Evolutionary conservation across 108 stramenopile genomes (phyloP).

Genomic region (Aurantiochytrium sp.): DNA sequence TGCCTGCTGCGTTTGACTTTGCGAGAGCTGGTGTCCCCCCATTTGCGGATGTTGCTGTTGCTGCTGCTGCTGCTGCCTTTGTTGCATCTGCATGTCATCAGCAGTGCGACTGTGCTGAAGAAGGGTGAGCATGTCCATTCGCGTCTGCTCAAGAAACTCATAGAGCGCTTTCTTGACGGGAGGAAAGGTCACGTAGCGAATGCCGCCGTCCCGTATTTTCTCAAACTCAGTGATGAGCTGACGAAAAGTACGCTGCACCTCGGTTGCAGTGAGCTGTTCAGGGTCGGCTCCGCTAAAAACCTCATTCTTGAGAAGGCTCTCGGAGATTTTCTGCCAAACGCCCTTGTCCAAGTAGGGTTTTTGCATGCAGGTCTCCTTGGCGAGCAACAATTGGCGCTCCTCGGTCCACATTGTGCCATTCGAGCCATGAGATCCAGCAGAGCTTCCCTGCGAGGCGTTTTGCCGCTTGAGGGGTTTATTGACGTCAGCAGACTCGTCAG

Average conservation of each 20-base stretch:
- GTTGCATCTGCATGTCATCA: not conserved
- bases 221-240: not conserved
- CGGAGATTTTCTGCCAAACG: not conserved
- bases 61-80: not conserved
- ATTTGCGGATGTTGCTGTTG: not conserved
- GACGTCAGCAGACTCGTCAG: not conserved
- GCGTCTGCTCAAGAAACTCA: not conserved
- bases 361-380: not conserved
- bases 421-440: not conserved
- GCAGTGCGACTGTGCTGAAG: not conserved
- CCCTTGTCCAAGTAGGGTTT: not conserved
- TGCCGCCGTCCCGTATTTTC: not conserved
- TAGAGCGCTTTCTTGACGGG: not conserved
- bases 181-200: not conserved
- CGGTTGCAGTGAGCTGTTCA: not conserved
- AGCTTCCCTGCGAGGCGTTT: constrained; percentile 49
- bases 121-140: not conserved
- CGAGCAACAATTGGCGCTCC: not conserved
- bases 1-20: too few species aligned
- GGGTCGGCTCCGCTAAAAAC: not conserved
- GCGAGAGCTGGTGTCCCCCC: too few species aligned
- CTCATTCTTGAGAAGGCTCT: not conserved
- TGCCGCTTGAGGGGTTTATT: constrained; percentile 32
- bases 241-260: not conserved
- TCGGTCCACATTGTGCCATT: not conserved